phyloP scores from a whole-genome alignment of 2,329 filamentous ascomycete genomes.

The Stromatinia cepivora region DNA sequence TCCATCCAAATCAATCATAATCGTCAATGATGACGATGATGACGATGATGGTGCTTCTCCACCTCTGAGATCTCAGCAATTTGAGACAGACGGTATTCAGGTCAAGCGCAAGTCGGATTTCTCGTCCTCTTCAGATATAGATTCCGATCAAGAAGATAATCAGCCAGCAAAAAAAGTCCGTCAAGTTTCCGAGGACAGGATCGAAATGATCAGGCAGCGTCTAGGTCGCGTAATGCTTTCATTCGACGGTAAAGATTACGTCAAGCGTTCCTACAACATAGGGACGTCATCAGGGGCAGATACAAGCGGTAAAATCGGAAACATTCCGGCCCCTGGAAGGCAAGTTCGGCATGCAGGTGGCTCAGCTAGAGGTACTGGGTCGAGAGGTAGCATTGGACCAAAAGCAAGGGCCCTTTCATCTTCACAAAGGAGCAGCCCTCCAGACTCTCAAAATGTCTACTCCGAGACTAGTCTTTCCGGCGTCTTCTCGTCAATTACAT shows the following conservation, averaged over 20 bases:
- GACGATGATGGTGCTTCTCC: neutral
- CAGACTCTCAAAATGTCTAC: neutral
- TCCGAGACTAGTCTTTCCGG: neutral
- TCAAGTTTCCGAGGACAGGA: neutral
- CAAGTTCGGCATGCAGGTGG: neutral
- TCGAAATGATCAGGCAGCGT: constrained; percentile 4
- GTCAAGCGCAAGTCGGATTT: constrained; percentile 13
- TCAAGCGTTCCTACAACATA: constrained; percentile 21
- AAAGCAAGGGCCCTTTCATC: neutral
- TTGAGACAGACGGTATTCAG: neutral
- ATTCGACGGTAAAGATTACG: neutral
- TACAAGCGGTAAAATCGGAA: too few species aligned
- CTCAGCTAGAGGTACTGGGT: neutral
- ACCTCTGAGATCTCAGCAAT: neutral
- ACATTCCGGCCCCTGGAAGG: too few species aligned
- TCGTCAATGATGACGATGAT: neutral
- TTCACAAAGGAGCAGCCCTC: neutral
- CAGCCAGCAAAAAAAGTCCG: neutral
- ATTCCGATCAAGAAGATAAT: neutral
- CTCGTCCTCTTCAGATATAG: neutral
- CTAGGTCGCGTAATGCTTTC: neutral
- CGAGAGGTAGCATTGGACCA: neutral
- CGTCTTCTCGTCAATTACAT: constrained; percentile 6
- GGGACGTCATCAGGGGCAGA: neutral
- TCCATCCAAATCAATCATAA: neutral